Evolutionary conservation across 768 basidiomycete genomes (phyloP).

Genomic region (Hemileccinum rubropunctum): DNA sequence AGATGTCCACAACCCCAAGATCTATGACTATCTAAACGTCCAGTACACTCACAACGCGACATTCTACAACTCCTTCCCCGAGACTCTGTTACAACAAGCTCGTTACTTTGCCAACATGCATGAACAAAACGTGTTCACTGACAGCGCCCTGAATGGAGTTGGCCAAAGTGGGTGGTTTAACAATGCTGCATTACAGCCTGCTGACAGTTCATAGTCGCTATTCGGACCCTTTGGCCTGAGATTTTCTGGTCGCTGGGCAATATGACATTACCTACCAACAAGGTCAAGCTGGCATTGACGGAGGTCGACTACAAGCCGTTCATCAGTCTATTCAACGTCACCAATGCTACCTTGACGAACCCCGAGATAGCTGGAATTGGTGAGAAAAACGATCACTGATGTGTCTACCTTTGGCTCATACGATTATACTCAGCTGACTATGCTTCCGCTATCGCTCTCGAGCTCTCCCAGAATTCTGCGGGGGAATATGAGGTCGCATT

Average conservation of each 20-base stretch:
- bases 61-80: slow-evolving; percentile 69
- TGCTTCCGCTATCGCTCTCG: slow-evolving; percentile 69
- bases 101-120: slow-evolving; percentile 75
- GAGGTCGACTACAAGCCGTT: slow-evolving; percentile 87
- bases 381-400: slow-evolving; percentile 34
- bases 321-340: slow-evolving; percentile 80
- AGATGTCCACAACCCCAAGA: slow-evolving; percentile 34
- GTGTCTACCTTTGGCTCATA: neutral
- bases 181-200: neutral
- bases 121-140: slow-evolving; percentile 72
- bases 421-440: slow-evolving; percentile 56
- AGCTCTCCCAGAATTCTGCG: slow-evolving; percentile 58
- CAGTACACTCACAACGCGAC: slow-evolving; percentile 79
- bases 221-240: slow-evolving; percentile 70
- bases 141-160: slow-evolving; percentile 52
- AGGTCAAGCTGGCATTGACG: slow-evolving; percentile 71
- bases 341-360: slow-evolving; percentile 55
- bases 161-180: slow-evolving; percentile 62
- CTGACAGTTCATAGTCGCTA: slow-evolving; percentile 56
- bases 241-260: slow-evolving; percentile 71
- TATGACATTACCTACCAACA: slow-evolving; percentile 71
- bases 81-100: slow-evolving; percentile 69
- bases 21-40: slow-evolving; percentile 76
- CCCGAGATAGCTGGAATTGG: slow-evolving; percentile 65
- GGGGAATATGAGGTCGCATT: slow-evolving; percentile 72